Evolutionary conservation across 1,139 yeast genomes (phyloP).

Genomic region (Eremothecium gossypii): DNA sequence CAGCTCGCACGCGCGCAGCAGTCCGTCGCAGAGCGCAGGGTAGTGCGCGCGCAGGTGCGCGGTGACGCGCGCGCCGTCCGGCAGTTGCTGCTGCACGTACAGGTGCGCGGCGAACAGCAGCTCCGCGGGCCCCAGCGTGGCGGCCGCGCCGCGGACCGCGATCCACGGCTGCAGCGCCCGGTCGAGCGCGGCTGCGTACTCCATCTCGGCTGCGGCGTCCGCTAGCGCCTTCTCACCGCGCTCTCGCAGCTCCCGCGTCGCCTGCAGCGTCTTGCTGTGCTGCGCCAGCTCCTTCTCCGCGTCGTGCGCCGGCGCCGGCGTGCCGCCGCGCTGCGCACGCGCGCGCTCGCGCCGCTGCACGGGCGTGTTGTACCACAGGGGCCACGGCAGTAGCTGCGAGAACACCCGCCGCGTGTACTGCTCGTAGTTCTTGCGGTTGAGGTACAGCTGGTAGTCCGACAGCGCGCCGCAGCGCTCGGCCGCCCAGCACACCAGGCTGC

Average conservation of each 20-base stretch:
- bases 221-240: constrained; percentile 32
- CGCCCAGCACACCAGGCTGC: constrained; percentile 17
- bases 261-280: constrained; percentile 20
- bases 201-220: constrained; percentile 43
- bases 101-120: constrained; percentile 20
- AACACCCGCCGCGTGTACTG: constrained; percentile 53
- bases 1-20: background rate
- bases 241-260: constrained; percentile 12
- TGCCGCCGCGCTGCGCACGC: constrained; percentile 33
- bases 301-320: constrained; percentile 19
- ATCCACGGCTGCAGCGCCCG: constrained; percentile 17
- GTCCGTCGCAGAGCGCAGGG: constrained; percentile 1
- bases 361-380: constrained; percentile 79
- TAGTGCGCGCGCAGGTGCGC: constrained; percentile 12
- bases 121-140: constrained; percentile 11
- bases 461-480: constrained; percentile 15
- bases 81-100: constrained; percentile 21
- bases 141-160: constrained; percentile 11
- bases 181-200: constrained; percentile 13
- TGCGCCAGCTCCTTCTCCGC: constrained; percentile 21
- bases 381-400: constrained; percentile 57
- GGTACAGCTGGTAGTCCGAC: constrained; percentile 53
- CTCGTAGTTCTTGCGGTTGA: constrained; percentile 57
- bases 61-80: constrained; percentile 17
- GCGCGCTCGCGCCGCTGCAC: constrained; percentile 45